Evolutionary conservation across 257 asterid genomes (phyloP), one percentile per base, ranked within the genome.

Genomic region (Handroanthus guayacan): DNA sequence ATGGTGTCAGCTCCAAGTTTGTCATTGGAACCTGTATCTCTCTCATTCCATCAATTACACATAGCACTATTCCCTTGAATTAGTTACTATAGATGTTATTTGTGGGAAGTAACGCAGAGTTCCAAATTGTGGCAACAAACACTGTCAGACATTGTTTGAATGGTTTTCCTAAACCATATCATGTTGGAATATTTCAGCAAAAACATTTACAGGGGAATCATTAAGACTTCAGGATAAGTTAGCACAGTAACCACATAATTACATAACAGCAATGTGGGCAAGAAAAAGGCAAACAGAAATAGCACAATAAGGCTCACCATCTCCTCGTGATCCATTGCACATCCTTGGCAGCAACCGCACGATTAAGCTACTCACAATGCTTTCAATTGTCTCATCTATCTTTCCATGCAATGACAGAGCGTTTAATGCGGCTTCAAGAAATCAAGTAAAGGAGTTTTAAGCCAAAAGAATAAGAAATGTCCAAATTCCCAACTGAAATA

Each of bases 311-410:
- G 51, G 52, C 55, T 82, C 86, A 95, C 98, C 98, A 65, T 88
- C 86, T 78, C 78, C 89, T 58, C 78, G 80, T 18, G 88, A 79
- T 39, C 85, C 80, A 55, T 80, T 69, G 85, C 92, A 91, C 96
- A 87, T 91, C 84, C 92, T 87, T 78, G 83, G 84, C 84, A 90
- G 74, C 75, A 93, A 80, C 37, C 93, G 94, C 78, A 80, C 70
- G 56, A 93, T 86, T 87, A 93, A 88, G 84, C 93, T 79, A 87
- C 82, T 86, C 54, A 89, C 68, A 63, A 86, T 90, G 82, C 90
- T 91, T 89, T 93, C 96, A 74, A 81, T 85, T 2, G 79, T 74
- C 75, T 85, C 88, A 44, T 57, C 79, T 45, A 83, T 80, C 74
- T 61, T 86, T 79, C 84, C 92, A 41, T 71, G 39, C 6, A 75